Evolutionary conservation across 257 asterid genomes (phyloP).

Genomic region (Paraleonurus japonicus): DNA sequence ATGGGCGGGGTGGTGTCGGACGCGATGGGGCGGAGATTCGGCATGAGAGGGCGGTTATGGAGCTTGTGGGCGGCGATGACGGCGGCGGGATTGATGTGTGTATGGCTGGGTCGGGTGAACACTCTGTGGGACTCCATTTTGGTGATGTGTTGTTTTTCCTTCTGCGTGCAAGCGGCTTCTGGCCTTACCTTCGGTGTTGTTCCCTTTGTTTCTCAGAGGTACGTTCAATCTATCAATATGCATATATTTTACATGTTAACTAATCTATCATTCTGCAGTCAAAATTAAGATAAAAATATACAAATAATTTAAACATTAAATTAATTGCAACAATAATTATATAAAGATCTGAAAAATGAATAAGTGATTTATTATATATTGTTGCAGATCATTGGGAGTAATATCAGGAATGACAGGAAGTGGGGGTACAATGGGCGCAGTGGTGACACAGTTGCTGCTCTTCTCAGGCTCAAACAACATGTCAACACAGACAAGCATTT

Average conservation of each 20-base stretch:
- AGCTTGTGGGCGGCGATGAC: conserved; percentile 55
- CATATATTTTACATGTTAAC: too few species aligned
- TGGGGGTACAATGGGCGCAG: conserved; percentile 83
- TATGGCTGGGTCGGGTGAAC: conserved; percentile 36
- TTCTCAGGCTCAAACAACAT: conserved; percentile 63
- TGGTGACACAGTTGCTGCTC: conserved; percentile 69
- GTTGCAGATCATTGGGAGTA: conserved; percentile 63
- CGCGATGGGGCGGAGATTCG: conserved; percentile 52
- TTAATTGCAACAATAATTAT: too few species aligned
- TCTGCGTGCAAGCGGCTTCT: conserved; percentile 63
- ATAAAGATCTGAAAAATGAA: too few species aligned
- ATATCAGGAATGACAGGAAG: conserved; percentile 86
- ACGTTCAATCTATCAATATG: too few species aligned
- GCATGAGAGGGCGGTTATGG: conserved; percentile 70
- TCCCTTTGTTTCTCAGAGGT: conserved; percentile 74
- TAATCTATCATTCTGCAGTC: too few species aligned
- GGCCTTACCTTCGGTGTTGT: conserved; percentile 65
- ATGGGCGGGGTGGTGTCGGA: conserved; percentile 84
- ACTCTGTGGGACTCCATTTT: conserved; percentile 44
- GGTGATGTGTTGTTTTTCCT: conserved; percentile 51
- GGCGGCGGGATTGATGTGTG: conserved; percentile 47
- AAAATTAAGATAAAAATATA: too few species aligned
- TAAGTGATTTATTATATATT: neutral
- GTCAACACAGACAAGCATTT: conserved; percentile 63
- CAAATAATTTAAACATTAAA: too few species aligned